These are phyloP conservation scores for Ceratocystis diversiconidia DNA, from an alignment of 2,329 filamentous ascomycete species.

Conservation along the genomic window DNA sequence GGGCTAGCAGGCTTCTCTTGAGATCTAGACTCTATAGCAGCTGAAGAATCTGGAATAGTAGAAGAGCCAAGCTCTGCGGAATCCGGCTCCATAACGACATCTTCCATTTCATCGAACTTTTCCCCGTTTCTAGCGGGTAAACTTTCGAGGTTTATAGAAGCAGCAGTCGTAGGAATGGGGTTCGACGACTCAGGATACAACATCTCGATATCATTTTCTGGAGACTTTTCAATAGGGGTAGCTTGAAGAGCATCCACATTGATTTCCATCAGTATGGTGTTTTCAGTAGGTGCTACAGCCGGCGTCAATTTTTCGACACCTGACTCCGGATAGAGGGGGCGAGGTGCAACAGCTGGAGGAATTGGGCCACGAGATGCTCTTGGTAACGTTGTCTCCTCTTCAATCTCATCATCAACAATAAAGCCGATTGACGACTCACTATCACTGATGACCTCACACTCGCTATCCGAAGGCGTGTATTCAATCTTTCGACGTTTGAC, in stretches of 20 bases:
- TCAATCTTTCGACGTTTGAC: conserved; percentile 17
- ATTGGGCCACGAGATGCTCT: background rate
- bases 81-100: background rate
- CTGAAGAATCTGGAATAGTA: background rate
- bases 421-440: conserved; percentile 36
- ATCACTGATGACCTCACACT: conserved; percentile 38
- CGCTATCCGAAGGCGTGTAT: conserved; percentile 26
- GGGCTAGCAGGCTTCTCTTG: background rate
- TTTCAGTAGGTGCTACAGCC: background rate
- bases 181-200: background rate
- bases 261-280: background rate
- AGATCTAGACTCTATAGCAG: background rate
- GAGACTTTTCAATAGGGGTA: conserved; percentile 1
- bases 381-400: background rate
- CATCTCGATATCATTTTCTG: background rate
- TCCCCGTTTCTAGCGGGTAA: background rate
- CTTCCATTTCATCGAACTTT: conserved; percentile 17
- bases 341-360: background rate
- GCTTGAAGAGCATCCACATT: background rate
- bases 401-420: conserved; percentile 30
- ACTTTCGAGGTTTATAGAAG: background rate
- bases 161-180: background rate
- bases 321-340: background rate
- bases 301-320: background rate
- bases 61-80: background rate